Conservation (phyloP, 805 yeast genomes). For the Martiniozyma abietophila region DNA sequence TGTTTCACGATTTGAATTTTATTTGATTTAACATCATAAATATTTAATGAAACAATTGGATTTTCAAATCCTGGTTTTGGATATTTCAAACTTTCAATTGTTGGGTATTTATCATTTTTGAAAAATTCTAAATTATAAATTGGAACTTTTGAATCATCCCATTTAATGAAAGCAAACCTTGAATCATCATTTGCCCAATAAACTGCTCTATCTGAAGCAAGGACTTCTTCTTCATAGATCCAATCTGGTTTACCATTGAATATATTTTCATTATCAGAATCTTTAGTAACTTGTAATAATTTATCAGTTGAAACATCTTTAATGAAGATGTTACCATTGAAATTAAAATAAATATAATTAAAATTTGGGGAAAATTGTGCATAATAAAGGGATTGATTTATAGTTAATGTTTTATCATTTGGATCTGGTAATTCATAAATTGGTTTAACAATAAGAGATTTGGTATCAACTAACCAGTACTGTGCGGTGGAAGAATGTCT, state of each 20-base stretch:
- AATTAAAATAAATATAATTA: constrained; percentile 46
- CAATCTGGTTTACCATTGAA: constrained; percentile 72
- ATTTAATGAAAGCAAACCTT: constrained; percentile 42
- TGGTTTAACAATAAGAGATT: constrained; percentile 20
- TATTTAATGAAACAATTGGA: constrained; percentile 42
- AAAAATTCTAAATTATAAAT: constrained; percentile 43
- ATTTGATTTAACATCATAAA: constrained; percentile 30
- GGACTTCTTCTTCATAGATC: constrained; percentile 79
- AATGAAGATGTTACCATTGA: constrained; percentile 44
- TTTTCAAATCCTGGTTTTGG: constrained; percentile 66
- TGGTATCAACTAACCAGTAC: constrained; percentile 55
- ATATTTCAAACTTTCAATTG: constrained; percentile 39
- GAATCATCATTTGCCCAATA: constrained; percentile 71
- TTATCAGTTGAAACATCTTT: constrained; percentile 27
- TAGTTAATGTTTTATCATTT: constrained; percentile 19
- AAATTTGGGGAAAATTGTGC: constrained; percentile 57
- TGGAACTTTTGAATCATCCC: constrained; percentile 53
- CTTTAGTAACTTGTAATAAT: constrained; percentile 33
- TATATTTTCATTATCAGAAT: constrained; percentile 39
- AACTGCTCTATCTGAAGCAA: constrained; percentile 45
- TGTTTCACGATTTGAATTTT: constrained; percentile 19
- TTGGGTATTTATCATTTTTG: constrained; percentile 39
- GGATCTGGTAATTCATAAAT: constrained; percentile 15
- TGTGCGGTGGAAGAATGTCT: constrained; percentile 59
- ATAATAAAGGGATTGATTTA: constrained; percentile 29